phyloP scores from a whole-genome alignment of 192 early-diverging fungal species.

The Coemansia sp. region DNA sequence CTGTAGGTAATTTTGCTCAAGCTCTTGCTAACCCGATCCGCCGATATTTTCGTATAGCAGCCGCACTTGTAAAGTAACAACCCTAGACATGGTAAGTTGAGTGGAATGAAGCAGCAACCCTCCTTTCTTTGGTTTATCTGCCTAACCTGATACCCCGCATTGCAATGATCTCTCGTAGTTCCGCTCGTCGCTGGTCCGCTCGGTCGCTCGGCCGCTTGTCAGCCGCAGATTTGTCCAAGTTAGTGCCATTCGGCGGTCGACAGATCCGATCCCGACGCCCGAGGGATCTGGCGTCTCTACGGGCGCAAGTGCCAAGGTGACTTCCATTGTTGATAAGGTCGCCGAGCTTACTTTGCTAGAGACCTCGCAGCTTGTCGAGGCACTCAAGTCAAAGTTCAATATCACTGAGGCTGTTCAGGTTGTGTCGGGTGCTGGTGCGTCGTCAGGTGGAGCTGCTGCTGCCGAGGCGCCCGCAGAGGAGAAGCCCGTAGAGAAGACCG shows the following conservation, averaged over 20 bases:
- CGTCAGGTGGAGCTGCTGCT: constrained; percentile 61
- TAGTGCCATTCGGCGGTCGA: constrained; percentile 46
- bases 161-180: constrained; percentile 20
- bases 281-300: constrained; percentile 55
- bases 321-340: constrained; percentile 86
- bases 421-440: constrained; percentile 63
- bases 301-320: constrained; percentile 62
- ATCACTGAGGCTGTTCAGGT: constrained; percentile 91
- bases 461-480: constrained; percentile 66
- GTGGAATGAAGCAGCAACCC: background rate
- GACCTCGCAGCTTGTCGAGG: constrained; percentile 84
- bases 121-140: background rate
- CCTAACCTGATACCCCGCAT: background rate
- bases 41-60: background rate
- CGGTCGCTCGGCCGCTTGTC: constrained; percentile 32
- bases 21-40: background rate
- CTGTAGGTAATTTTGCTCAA: background rate
- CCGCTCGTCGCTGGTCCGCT: constrained; percentile 33
- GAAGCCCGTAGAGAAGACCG: constrained; percentile 88
- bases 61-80: background rate
- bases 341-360: constrained; percentile 88
- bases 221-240: constrained; percentile 42
- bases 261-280: constrained; percentile 64
- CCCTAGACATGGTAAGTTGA: background rate
- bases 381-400: constrained; percentile 83